phyloP scores from a whole-genome alignment of 257 asterid species.

The Hygrophila difformis region DNA sequence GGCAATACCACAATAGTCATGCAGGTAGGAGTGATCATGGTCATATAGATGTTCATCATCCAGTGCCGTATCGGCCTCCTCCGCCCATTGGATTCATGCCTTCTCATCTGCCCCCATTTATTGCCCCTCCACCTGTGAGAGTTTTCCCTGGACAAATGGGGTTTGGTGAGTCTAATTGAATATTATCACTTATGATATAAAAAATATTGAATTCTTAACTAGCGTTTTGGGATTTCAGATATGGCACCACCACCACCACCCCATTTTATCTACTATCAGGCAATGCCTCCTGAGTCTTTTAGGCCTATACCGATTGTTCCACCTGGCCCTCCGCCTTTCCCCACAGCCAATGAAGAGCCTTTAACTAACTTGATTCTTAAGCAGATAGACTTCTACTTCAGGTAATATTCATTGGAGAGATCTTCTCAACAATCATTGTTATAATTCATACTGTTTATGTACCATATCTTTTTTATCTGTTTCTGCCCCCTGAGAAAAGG shows the following conservation, averaged over 20 bases:
- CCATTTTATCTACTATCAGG: conserved; percentile 31
- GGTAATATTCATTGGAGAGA: conserved; percentile 29
- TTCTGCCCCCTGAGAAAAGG: not conserved
- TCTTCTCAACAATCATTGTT: not conserved
- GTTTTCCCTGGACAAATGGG: conserved; percentile 44
- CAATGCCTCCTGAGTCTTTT: conserved; percentile 50
- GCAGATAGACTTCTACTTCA: conserved; percentile 83
- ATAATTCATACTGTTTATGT: not conserved
- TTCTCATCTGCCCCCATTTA: conserved; percentile 34
- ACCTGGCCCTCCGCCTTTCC: conserved; percentile 30
- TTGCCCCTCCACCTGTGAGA: conserved; percentile 47
- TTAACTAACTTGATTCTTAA: conserved; percentile 40
- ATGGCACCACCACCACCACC: conserved; percentile 49
- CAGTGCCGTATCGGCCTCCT: conserved; percentile 49
- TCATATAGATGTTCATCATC: conserved; percentile 53
- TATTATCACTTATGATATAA: not conserved
- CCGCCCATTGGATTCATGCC: conserved; percentile 48
- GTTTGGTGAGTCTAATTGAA: conserved; percentile 43
- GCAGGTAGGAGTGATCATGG: conserved; percentile 70
- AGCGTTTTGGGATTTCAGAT: conserved; percentile 29
- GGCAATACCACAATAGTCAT: conserved; percentile 49
- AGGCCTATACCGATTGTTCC: conserved; percentile 44
- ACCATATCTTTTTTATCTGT: not conserved
- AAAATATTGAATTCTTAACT: conserved; percentile 18
- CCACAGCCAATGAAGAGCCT: conserved; percentile 32